These are phyloP conservation scores for Podosphaera fusca DNA, from an alignment of 2,329 filamentous ascomycete genomes.

Conservation along the genomic window DNA sequence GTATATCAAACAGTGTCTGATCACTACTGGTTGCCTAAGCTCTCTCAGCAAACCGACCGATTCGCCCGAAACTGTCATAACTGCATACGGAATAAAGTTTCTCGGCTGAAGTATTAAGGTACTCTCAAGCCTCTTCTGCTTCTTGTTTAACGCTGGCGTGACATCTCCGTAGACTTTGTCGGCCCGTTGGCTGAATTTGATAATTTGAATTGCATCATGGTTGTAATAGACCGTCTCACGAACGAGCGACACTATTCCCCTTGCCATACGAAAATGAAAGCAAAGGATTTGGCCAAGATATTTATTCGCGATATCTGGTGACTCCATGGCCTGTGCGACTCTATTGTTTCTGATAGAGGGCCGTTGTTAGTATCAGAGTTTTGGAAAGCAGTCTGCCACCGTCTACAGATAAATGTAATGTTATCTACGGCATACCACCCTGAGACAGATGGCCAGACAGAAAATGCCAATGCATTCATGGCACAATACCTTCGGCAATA, in stretches of 20 bases:
- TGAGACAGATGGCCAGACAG: too few species aligned
- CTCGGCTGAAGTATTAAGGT: neutral
- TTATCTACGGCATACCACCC: too few species aligned
- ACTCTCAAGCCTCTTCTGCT: neutral
- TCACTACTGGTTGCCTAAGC: neutral
- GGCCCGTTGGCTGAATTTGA: neutral
- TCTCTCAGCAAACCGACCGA: neutral
- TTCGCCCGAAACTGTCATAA: neutral
- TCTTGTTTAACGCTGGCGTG: neutral
- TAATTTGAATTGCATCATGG: neutral
- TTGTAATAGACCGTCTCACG: neutral
- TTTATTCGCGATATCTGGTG: slow-evolving; percentile 3
- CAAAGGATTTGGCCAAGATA: neutral
- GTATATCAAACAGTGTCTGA: neutral
- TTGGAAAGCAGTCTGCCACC: too few species aligned
- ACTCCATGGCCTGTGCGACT: neutral
- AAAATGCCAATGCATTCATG: too few species aligned
- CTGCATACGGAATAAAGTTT: neutral
- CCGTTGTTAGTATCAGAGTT: too few species aligned
- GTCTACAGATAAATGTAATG: too few species aligned
- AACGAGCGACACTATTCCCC: neutral
- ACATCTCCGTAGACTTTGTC: slow-evolving; percentile 1
- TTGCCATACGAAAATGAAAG: neutral
- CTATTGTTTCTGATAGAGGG: too few species aligned
- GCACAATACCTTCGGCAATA: slow-evolving; percentile 3